Conservation (phyloP, 768 basidiomycete genomes). For the Strobilomyces confusus region DNA sequence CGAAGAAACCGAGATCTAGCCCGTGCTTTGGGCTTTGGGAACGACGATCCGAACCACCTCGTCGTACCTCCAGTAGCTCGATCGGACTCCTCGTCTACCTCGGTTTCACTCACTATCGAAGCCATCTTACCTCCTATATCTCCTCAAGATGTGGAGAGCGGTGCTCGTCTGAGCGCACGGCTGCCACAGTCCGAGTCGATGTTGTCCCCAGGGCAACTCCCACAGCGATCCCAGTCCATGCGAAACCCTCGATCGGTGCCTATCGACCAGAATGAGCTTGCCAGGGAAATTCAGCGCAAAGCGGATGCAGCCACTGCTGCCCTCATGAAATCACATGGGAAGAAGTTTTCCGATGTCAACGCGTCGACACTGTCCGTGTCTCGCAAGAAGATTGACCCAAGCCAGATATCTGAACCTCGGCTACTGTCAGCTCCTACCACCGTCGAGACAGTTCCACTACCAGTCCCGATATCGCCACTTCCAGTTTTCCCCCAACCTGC, state of each 20-base stretch:
- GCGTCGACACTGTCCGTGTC: conserved; percentile 38
- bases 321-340: conserved; percentile 47
- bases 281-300: conserved; percentile 62
- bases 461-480: conserved; percentile 33
- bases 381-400: conserved; percentile 57
- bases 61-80: conserved; percentile 18
- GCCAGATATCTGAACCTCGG: conserved; percentile 62
- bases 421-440: conserved; percentile 66
- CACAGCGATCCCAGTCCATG: conserved; percentile 33
- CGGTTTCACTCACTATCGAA: conserved; percentile 34
- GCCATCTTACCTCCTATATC: conserved; percentile 27
- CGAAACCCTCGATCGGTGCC: conserved; percentile 38
- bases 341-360: conserved; percentile 39
- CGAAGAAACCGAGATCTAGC: conserved; percentile 73
- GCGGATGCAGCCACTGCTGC: conserved; percentile 63
- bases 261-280: conserved; percentile 53
- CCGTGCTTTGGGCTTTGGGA: conserved; percentile 64
- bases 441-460: conserved; percentile 63
- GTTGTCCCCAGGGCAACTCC: conserved; percentile 17
- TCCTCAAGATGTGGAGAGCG: conserved; percentile 16
- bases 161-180: conserved; percentile 1
- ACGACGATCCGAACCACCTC: conserved; percentile 33
- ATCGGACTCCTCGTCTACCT: conserved; percentile 28
- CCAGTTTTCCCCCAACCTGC: conserved; percentile 37
- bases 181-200: conserved; percentile 1